phyloP scores from a whole-genome alignment of 2,329 filamentous ascomycete genomes.

The Paecilomyces sp. region DNA sequence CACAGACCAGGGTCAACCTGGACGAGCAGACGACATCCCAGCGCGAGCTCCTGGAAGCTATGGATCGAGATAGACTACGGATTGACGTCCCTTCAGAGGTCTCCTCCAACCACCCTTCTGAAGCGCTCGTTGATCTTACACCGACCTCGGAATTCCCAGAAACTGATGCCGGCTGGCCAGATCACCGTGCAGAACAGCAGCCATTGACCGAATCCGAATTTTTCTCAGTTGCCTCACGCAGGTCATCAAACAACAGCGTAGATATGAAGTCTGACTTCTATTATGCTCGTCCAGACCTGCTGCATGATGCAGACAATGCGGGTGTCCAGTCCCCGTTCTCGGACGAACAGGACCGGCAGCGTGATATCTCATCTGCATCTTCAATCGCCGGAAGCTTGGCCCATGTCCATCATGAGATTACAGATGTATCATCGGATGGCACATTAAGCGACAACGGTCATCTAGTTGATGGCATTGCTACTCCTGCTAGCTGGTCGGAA shows the following conservation, averaged over 20 bases:
- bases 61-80: conserved; percentile 16
- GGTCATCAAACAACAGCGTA: conserved; percentile 27
- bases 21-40: conserved; percentile 8
- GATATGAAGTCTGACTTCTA: conserved; percentile 19
- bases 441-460: conserved; percentile 32
- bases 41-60: conserved; percentile 10
- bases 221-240: conserved; percentile 15
- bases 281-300: conserved; percentile 23
- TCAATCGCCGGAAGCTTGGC: conserved; percentile 31
- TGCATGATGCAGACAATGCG: conserved; percentile 11
- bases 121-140: conserved; percentile 37
- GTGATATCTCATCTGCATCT: conserved; percentile 22
- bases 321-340: conserved; percentile 14
- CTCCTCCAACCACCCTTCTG: conserved; percentile 32
- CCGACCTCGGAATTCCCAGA: conserved; percentile 37
- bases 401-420: conserved; percentile 25
- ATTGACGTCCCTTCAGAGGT: conserved; percentile 23
- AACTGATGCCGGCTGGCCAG: conserved; percentile 14
- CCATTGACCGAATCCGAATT: conserved; percentile 16
- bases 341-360: conserved; percentile 13
- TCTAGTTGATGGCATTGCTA: conserved; percentile 23
- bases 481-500: conserved; percentile 39
- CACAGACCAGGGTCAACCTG: conserved; percentile 4
- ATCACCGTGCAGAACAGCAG: conserved; percentile 5
- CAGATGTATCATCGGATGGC: conserved; percentile 28